A percentile compares a stretch with the other conserved stretches of the same genome.
Evolutionary conservation across 257 asterid species (phyloP).

Genomic region (Parsonsia alboflavescens): DNA sequence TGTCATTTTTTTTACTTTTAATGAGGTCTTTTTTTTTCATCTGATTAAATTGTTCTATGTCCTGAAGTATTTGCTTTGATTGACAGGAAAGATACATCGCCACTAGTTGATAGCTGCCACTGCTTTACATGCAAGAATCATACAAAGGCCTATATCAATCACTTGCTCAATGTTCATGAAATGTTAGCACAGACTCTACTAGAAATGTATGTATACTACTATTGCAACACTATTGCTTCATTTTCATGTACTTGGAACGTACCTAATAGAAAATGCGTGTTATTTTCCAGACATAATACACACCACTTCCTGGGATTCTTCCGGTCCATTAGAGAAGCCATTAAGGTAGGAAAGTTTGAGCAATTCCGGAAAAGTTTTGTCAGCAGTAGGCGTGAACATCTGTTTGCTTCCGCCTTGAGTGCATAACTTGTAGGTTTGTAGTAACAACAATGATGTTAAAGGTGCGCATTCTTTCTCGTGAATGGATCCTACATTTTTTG

Average conservation of each 20-base stretch:
- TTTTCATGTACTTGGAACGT: background rate
- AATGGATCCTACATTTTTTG: background rate
- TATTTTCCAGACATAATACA: slow-evolving; percentile 69
- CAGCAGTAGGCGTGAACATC: slow-evolving; percentile 45
- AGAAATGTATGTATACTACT: slow-evolving; percentile 60
- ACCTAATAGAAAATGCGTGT: background rate
- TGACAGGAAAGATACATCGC: slow-evolving; percentile 72
- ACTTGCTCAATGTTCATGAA: slow-evolving; percentile 81
- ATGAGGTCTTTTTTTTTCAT: background rate
- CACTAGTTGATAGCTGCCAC: slow-evolving; percentile 53
- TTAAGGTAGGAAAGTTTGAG: slow-evolving; percentile 56
- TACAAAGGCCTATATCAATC: slow-evolving; percentile 88
- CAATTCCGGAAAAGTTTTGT: slow-evolving; percentile 53
- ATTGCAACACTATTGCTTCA: slow-evolving; percentile 6
- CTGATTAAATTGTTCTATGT: background rate
- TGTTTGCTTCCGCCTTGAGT: slow-evolving; percentile 32
- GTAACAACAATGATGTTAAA: background rate
- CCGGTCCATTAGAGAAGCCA: slow-evolving; percentile 63
- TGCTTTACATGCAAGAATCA: slow-evolving; percentile 89
- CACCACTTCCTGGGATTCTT: slow-evolving; percentile 91
- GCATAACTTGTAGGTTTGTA: slow-evolving; percentile 17
- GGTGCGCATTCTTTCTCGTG: background rate
- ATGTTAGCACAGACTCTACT: slow-evolving; percentile 88
- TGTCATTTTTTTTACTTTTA: background rate
- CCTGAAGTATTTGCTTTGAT: background rate